A percentile compares a stretch with the other conserved stretches of the same genome.
phyloP scores from a whole-genome alignment of 371 early-diverging fungal species.

The Mortierella sp. region DNA sequence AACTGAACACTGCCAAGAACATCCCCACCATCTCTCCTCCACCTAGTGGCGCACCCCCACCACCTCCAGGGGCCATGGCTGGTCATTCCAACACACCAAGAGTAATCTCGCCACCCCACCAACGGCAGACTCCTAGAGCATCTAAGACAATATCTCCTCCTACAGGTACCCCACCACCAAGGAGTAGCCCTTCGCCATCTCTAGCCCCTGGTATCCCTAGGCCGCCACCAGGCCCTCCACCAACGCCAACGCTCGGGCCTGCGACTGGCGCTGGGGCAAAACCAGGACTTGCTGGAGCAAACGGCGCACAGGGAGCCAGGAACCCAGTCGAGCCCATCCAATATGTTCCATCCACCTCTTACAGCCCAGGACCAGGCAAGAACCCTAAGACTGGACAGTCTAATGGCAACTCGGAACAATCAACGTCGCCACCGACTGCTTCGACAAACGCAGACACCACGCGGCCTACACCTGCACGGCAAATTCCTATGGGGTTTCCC shows the following conservation, averaged over 20 bases:
- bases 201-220: constrained; percentile 20
- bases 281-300: background rate
- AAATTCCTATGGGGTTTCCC: constrained; percentile 31
- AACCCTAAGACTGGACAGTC: background rate
- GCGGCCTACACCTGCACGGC: constrained; percentile 28
- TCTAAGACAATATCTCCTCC: constrained; percentile 41
- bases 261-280: background rate
- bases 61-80: constrained; percentile 20
- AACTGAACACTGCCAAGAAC: constrained; percentile 22
- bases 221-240: constrained; percentile 40
- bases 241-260: constrained; percentile 14
- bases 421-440: background rate
- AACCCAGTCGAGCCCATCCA: constrained; percentile 33
- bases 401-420: constrained; percentile 4
- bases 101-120: constrained; percentile 25
- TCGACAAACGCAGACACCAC: constrained; percentile 13
- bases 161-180: constrained; percentile 20
- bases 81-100: constrained; percentile 21
- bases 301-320: background rate
- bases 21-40: constrained; percentile 49
- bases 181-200: constrained; percentile 30
- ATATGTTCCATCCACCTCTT: constrained; percentile 37
- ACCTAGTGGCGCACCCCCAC: constrained; percentile 45
- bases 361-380: constrained; percentile 12
- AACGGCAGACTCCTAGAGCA: constrained; percentile 2